phyloP scores from a whole-genome alignment of 2,329 filamentous ascomycete species.

The Pyrenophora seminiperda region DNA sequence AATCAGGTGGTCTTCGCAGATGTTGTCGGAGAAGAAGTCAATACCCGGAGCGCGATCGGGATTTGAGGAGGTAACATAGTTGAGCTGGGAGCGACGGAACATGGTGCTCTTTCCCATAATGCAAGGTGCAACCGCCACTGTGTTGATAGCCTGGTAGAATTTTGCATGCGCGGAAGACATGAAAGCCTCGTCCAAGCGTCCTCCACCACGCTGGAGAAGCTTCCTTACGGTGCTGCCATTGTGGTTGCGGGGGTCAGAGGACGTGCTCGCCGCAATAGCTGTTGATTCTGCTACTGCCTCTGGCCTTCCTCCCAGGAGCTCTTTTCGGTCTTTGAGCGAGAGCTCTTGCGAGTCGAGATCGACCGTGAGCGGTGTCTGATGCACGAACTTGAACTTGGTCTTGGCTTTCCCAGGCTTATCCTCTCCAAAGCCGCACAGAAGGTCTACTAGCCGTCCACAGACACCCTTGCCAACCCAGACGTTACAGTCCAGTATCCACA shows the following conservation, averaged over 20 bases:
- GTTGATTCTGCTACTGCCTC: slow-evolving; percentile 22
- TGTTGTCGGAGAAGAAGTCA: slow-evolving; percentile 92
- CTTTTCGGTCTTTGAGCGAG: slow-evolving; percentile 37
- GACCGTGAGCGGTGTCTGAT: slow-evolving; percentile 89
- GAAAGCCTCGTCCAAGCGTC: slow-evolving; percentile 90
- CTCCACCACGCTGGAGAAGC: slow-evolving; percentile 64
- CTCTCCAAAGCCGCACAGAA: slow-evolving; percentile 71
- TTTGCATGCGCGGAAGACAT: slow-evolving; percentile 93
- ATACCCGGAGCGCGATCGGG: slow-evolving; percentile 67
- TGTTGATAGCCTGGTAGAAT: slow-evolving; percentile 97
- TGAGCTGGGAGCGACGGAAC: slow-evolving; percentile 91
- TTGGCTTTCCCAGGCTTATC: slow-evolving; percentile 29
- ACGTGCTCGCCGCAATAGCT: slow-evolving; percentile 36
- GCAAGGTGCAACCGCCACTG: slow-evolving; percentile 86
- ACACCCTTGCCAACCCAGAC: slow-evolving; percentile 85
- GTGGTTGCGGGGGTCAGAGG: slow-evolving; percentile 32
- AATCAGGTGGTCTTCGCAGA: slow-evolving; percentile 97
- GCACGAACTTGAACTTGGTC: slow-evolving; percentile 80
- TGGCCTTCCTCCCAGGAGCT: slow-evolving; percentile 35
- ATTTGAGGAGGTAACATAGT: slow-evolving; percentile 67
- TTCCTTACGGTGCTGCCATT: slow-evolving; percentile 28
- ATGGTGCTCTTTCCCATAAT: slow-evolving; percentile 98
- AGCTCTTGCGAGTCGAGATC: slow-evolving; percentile 58
- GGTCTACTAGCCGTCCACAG: slow-evolving; percentile 86
- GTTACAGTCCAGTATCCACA: slow-evolving; percentile 97